Evolutionary conservation across 768 basidiomycete species (phyloP).

Genomic region (Mycena galericulata): DNA sequence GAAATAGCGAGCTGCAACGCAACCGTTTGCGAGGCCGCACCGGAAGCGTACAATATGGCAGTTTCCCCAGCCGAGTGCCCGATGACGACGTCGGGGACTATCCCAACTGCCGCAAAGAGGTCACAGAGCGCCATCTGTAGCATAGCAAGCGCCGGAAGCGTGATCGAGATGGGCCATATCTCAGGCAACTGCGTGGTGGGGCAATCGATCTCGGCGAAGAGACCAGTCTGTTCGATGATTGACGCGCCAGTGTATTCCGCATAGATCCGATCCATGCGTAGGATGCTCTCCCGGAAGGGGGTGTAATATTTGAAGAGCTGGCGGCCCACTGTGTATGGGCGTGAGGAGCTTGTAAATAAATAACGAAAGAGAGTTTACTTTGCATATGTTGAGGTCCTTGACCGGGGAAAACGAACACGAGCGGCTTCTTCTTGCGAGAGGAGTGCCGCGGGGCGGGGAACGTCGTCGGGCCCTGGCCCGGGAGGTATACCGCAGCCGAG

Average conservation of each 20-base stretch:
- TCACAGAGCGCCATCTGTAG: conserved; percentile 61
- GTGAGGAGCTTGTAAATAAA: not conserved
- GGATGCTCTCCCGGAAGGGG: conserved; percentile 52
- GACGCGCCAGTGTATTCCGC: conserved; percentile 45
- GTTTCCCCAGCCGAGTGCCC: conserved; percentile 66
- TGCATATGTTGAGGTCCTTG: conserved; percentile 55
- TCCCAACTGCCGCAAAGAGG: conserved; percentile 48
- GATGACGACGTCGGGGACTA: conserved; percentile 52
- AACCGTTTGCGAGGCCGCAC: conserved; percentile 53
- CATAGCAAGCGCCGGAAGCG: conserved; percentile 56
- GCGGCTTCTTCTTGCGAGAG: conserved; percentile 39
- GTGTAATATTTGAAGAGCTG: conserved; percentile 49
- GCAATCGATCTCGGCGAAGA: conserved; percentile 45
- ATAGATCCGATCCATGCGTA: conserved; percentile 52
- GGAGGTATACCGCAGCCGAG: conserved; percentile 39
- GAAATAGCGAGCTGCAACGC: conserved; percentile 58
- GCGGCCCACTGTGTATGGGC: conserved; percentile 48
- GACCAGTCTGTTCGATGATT: conserved; percentile 49
- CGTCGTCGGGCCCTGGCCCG: not conserved
- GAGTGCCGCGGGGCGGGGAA: conserved; percentile 46
- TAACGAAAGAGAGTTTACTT: conserved; percentile 42
- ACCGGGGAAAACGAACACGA: conserved; percentile 55
- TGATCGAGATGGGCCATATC: conserved; percentile 51
- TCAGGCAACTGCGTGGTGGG: conserved; percentile 29
- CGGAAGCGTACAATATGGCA: conserved; percentile 56